A percentile compares a stretch with the other conserved stretches of the same genome.
phyloP scores from a whole-genome alignment of 441 rosid species.

The Eutrema salsugineum region DNA sequence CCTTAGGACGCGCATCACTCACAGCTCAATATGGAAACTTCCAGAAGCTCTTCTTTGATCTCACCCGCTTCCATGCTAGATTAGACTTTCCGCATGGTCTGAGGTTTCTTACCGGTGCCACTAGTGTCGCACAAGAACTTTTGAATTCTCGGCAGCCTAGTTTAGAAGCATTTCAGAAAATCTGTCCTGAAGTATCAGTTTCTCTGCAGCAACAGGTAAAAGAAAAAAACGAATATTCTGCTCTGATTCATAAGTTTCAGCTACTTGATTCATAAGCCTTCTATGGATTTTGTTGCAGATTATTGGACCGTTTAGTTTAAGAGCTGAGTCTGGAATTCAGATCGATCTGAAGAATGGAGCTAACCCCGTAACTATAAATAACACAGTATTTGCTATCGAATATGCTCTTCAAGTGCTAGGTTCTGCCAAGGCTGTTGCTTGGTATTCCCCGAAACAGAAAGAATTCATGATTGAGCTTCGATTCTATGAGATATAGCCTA shows the following conservation, averaged over 20 bases:
- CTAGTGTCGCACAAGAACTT: conserved; percentile 57
- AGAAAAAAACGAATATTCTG: neutral
- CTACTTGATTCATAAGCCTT: conserved; percentile 7
- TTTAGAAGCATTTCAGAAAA: conserved; percentile 48
- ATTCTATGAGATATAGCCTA: conserved; percentile 57
- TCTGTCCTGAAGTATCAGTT: conserved; percentile 60
- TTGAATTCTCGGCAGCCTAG: conserved; percentile 61
- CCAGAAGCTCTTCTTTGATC: conserved; percentile 73
- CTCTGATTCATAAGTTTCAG: conserved; percentile 10
- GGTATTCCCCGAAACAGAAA: conserved; percentile 79
- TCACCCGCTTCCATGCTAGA: conserved; percentile 68
- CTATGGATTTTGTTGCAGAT: conserved; percentile 50
- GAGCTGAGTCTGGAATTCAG: conserved; percentile 67
- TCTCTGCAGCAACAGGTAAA: conserved; percentile 95
- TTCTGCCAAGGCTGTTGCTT: conserved; percentile 92
- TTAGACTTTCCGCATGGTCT: conserved; percentile 78
- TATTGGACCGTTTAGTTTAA: conserved; percentile 88
- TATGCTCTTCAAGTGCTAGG: conserved; percentile 86
- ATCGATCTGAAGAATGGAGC: conserved; percentile 51
- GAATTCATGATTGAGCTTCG: conserved; percentile 94
- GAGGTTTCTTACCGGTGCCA: conserved; percentile 60
- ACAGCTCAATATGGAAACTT: conserved; percentile 89
- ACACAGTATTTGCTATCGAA: conserved; percentile 77
- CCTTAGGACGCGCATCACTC: conserved; percentile 64
- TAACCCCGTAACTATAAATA: conserved; percentile 36